Evolutionary conservation across 768 basidiomycete species (phyloP).

Genomic region (Lactarius sanguifluus): DNA sequence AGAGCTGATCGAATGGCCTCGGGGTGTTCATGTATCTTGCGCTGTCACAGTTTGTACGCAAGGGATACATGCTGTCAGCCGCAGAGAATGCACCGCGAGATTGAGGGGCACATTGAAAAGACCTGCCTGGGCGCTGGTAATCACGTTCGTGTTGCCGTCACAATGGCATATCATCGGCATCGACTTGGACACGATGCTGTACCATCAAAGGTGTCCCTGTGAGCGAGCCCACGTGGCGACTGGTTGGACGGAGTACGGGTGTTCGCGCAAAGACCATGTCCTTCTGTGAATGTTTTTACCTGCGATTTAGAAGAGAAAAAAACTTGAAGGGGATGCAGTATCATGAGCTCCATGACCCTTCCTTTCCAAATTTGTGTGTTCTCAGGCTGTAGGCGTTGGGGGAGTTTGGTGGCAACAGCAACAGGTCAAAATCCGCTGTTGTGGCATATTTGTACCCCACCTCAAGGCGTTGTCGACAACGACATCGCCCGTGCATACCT

Average conservation of each 20-base stretch:
- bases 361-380: neutral
- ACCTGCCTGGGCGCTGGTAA: slow-evolving; percentile 65
- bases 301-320: neutral
- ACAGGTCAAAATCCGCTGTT: slow-evolving; percentile 5
- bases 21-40: slow-evolving; percentile 41
- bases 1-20: no score
- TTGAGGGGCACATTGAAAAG: slow-evolving; percentile 64
- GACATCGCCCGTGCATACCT: slow-evolving; percentile 89
- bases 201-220: slow-evolving; percentile 34
- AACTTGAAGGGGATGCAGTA: neutral
- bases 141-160: no score
- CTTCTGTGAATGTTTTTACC: slow-evolving; percentile 38
- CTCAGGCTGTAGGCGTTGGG: neutral
- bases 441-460: slow-evolving; percentile 8
- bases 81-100: slow-evolving; percentile 43
- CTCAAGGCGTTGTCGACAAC: slow-evolving; percentile 59
- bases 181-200: no score
- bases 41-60: slow-evolving; percentile 36
- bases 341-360: slow-evolving; percentile 12
- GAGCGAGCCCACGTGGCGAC: slow-evolving; percentile 63
- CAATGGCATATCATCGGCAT: no score
- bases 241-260: slow-evolving; percentile 49
- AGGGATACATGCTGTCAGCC: neutral
- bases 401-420: no score
- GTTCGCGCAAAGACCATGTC: slow-evolving; percentile 55